Evolutionary conservation across 2,329 filamentous ascomycete genomes (phyloP).

Genomic region (Fusarium mundagurra): DNA sequence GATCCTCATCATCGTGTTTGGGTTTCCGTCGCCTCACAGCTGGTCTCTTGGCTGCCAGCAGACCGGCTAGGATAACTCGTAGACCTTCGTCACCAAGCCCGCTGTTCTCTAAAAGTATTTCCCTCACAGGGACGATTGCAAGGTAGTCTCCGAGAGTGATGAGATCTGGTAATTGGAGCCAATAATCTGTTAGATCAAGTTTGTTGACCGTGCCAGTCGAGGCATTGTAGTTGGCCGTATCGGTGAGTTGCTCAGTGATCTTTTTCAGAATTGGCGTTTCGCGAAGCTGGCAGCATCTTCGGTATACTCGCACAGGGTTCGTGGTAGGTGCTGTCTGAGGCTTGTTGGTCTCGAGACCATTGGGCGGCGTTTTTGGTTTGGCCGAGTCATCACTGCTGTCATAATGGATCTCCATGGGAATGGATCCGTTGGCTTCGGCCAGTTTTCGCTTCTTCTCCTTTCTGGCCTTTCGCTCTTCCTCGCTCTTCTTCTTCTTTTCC

Average conservation of each 20-base stretch:
- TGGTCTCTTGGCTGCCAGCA: constrained; percentile 80
- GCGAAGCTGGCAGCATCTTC: constrained; percentile 90
- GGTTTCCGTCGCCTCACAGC: constrained; percentile 64
- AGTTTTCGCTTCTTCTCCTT: constrained; percentile 88
- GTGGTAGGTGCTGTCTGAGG: constrained; percentile 73
- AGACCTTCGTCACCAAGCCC: constrained; percentile 88
- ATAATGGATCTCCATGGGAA: constrained; percentile 83
- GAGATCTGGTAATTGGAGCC: constrained; percentile 83
- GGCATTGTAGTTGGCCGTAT: constrained; percentile 71
- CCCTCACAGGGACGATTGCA: constrained; percentile 89
- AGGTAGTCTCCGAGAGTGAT: constrained; percentile 92
- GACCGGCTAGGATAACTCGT: constrained; percentile 84
- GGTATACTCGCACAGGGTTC: constrained; percentile 91
- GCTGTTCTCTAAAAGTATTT: constrained; percentile 87
- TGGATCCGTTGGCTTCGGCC: constrained; percentile 86
- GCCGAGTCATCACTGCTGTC: constrained; percentile 72
- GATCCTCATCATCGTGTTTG: constrained; percentile 54
- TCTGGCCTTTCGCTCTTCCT: constrained; percentile 90
- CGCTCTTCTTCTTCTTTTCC: constrained; percentile 95
- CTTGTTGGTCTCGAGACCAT: constrained; percentile 35
- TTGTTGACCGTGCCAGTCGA: constrained; percentile 81
- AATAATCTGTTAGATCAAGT: constrained; percentile 85
- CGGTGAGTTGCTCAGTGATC: constrained; percentile 86
- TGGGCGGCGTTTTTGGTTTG: constrained; percentile 26
- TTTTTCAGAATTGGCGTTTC: constrained; percentile 93